Base-by-base conservation (phyloP, 805 yeast genomes). In the Ogataea paraovalis region DNA sequence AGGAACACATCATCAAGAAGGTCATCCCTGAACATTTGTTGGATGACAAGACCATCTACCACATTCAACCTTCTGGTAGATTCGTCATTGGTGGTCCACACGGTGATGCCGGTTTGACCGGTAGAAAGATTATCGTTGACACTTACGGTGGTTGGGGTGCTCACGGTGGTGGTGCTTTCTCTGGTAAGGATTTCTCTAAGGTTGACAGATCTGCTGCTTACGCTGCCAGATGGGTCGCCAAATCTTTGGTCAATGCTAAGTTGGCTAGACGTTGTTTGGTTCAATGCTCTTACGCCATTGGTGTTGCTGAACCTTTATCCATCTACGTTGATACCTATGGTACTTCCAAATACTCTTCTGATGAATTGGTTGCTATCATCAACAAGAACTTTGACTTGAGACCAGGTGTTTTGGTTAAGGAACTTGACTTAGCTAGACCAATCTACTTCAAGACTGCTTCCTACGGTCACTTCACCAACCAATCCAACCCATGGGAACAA, bases 141-240 rank as follows among this genome's bases (percentile, higher is more conserved):
- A 96, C 99, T 58, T 94, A 94, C 78, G 99, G 99, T 79, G 99
- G 99, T 67, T 95, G 99, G 95, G 97, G 99, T 76, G 98, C 99
- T 67, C 99, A 94, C 81, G 99, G 99, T 77, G 99, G 99, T 81
- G 99, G 99, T 81, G 99, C 99, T 57, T 94, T 94, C 90, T 87
- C 96, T 57, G 99, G 99, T 75, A 94, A 94, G 82, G 99, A 94
- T 76, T 94, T 88, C 87, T 89, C 97, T 72, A 94, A 94, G 82
- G 99, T 94, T 67, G 99, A 94, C 75, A 88, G 99, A 79, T 92
- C 98, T 57, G 99, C 99, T 69, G 99, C 99, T 60, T 94, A 94
- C 71, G 97, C 99, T 67, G 99, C 99, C 64, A 90, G 99, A 80
- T 94, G 99, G 99, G 97, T 94, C 65, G 99, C 99, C 72, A 94